Percentiles rank a stretch among this genome's conserved stretches.
Conservation (phyloP, 148 eudicot species). For the Spergularia marina region DNA sequence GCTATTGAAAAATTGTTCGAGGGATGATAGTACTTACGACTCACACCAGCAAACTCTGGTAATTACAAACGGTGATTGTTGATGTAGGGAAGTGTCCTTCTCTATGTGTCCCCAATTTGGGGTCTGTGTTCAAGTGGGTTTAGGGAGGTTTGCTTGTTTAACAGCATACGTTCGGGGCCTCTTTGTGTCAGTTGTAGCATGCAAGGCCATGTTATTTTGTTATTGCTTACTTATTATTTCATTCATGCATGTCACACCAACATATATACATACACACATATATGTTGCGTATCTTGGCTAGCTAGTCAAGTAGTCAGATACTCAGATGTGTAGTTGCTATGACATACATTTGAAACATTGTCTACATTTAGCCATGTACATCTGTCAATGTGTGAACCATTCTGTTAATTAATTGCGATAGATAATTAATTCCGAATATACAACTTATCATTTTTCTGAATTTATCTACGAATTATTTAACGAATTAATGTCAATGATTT, state of each 20-base stretch:
- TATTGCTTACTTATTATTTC: conserved; percentile 11
- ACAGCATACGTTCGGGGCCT: conserved; percentile 31
- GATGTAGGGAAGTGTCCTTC: conserved; percentile 32
- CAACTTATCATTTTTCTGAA: no score
- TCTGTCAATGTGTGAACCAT: no score
- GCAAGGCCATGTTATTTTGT: conserved; percentile 29
- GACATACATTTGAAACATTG: no score
- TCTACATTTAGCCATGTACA: no score
- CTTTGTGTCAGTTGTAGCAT: conserved; percentile 25
- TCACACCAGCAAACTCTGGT: no score
- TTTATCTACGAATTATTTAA: no score
- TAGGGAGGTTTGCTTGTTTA: conserved; percentile 33
- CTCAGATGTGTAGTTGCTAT: no score
- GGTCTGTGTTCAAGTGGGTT: conserved; percentile 59
- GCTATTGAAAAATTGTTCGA: no score
- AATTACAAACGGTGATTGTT: neutral
- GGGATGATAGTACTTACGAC: no score
- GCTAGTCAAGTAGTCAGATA: neutral
- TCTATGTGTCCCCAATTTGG: conserved; percentile 40
- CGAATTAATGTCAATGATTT: no score
- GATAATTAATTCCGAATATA: no score
- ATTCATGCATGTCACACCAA: conserved; percentile 8
- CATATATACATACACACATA: neutral
- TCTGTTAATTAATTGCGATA: no score
- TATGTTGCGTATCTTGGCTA: neutral